A percentile compares a stretch with the other conserved stretches of the same genome.
These are phyloP conservation scores for Pyrenochaeta sp. DNA, from an alignment of 2,329 filamentous ascomycete genomes.

Conservation along the genomic window DNA sequence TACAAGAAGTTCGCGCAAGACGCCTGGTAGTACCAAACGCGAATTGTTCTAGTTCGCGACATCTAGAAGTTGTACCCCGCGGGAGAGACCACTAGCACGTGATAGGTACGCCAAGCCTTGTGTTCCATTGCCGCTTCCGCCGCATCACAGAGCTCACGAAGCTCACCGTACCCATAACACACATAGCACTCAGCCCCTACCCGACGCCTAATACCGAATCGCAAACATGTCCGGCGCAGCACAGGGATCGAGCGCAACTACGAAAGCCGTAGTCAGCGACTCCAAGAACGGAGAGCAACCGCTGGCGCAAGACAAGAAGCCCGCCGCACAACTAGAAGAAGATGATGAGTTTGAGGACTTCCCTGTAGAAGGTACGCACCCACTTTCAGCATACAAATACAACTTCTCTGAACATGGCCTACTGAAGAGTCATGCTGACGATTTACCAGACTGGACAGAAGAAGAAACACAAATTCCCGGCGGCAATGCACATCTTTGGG, in stretches of 20 bases:
- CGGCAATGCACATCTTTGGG: constrained; percentile 88
- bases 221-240: constrained; percentile 59
- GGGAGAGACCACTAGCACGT: constrained; percentile 21
- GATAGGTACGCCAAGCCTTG: constrained; percentile 23
- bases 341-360: constrained; percentile 99
- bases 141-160: constrained; percentile 23
- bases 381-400: background rate
- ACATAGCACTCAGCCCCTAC: background rate
- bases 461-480: constrained; percentile 86
- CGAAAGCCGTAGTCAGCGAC: constrained; percentile 52
- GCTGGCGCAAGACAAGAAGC: constrained; percentile 64
- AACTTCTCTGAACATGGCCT: background rate
- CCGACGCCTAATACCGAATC: background rate
- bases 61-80: constrained; percentile 11
- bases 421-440: constrained; percentile 13
- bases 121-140: constrained; percentile 22
- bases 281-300: constrained; percentile 53
- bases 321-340: constrained; percentile 79
- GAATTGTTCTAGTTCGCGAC: background rate
- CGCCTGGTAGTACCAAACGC: background rate
- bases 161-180: constrained; percentile 4
- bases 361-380: constrained; percentile 81
- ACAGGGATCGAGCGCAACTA: constrained; percentile 47
- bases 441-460: constrained; percentile 77
- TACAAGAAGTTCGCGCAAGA: background rate